Evolutionary conservation across 1,139 yeast genomes (phyloP).

Genomic region (Yamadazyma sp.): DNA sequence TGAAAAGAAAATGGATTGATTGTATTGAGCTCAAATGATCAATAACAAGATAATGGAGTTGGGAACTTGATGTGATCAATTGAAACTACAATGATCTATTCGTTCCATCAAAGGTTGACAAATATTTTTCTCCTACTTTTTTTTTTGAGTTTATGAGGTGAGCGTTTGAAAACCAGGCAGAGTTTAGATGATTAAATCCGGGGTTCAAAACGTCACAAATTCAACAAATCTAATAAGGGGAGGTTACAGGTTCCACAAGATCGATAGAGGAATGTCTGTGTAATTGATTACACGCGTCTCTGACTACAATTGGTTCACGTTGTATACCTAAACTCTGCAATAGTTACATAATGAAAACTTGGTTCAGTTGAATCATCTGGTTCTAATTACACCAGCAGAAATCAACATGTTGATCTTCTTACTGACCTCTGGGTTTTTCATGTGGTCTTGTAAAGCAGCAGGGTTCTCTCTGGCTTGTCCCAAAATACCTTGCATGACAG

Average conservation of each 20-base stretch:
- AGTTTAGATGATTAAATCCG: too few relatives aligned
- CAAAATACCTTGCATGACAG: slow-evolving; percentile 94
- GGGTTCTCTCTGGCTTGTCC: slow-evolving; percentile 95
- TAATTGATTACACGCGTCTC: too few relatives aligned
- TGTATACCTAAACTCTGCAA: too few relatives aligned
- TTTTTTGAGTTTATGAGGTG: background rate
- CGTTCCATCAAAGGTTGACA: slow-evolving; percentile 2
- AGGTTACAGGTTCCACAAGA: too few relatives aligned
- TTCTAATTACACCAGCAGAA: slow-evolving; percentile 96
- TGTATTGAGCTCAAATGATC: background rate
- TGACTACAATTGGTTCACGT: too few relatives aligned
- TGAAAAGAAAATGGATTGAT: too few relatives aligned
- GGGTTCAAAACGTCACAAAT: too few relatives aligned
- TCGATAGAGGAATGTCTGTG: too few relatives aligned
- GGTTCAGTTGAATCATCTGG: slow-evolving; percentile 56
- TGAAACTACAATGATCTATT: background rate
- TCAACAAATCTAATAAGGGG: too few relatives aligned
- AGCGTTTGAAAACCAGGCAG: too few relatives aligned
- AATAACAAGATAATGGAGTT: background rate
- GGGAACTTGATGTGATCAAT: background rate
- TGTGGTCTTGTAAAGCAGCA: slow-evolving; percentile 95
- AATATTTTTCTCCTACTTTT: background rate
- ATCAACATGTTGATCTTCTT: slow-evolving; percentile 86
- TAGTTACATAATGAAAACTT: background rate
- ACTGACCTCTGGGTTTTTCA: slow-evolving; percentile 93